Evolutionary conservation across 768 basidiomycete genomes (phyloP).

Genomic region (Suillus ampliporus): DNA sequence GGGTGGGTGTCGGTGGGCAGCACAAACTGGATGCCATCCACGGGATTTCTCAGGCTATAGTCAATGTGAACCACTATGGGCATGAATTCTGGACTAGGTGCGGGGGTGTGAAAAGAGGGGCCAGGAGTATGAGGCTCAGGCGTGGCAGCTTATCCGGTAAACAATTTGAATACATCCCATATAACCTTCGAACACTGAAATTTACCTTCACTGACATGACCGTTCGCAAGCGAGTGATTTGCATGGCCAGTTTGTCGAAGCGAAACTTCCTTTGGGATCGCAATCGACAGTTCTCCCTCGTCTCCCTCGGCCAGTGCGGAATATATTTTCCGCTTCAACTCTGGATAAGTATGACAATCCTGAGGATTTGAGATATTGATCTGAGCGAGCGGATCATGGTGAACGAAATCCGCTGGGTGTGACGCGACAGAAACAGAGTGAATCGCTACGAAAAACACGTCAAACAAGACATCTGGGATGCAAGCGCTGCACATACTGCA

Average conservation of each 20-base stretch:
- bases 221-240: conserved; percentile 40
- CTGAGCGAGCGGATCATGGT: conserved; percentile 75
- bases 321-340: conserved; percentile 91
- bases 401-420: conserved; percentile 76
- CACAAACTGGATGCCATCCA: conserved; percentile 86
- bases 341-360: conserved; percentile 90
- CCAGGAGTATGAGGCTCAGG: conserved; percentile 83
- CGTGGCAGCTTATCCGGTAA: conserved; percentile 58
- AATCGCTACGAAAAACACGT: conserved; percentile 54
- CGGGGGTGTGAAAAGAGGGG: conserved; percentile 37
- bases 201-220: conserved; percentile 64
- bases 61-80: conserved; percentile 78
- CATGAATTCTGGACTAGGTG: conserved; percentile 65
- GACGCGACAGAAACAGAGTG: conserved; percentile 76
- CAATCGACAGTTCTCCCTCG: conserved; percentile 93
- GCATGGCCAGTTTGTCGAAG: conserved; percentile 63
- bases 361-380: conserved; percentile 68
- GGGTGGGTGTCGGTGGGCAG: conserved; percentile 82
- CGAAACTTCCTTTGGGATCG: conserved; percentile 75
- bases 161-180: conserved; percentile 14
- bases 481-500: conserved; percentile 63
- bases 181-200: background rate
- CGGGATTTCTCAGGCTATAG: conserved; percentile 83
- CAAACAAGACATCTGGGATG: conserved; percentile 27
- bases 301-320: conserved; percentile 89